Conservation (phyloP, 208 protist genomes). For the Acanthamoeba royreba region DNA sequence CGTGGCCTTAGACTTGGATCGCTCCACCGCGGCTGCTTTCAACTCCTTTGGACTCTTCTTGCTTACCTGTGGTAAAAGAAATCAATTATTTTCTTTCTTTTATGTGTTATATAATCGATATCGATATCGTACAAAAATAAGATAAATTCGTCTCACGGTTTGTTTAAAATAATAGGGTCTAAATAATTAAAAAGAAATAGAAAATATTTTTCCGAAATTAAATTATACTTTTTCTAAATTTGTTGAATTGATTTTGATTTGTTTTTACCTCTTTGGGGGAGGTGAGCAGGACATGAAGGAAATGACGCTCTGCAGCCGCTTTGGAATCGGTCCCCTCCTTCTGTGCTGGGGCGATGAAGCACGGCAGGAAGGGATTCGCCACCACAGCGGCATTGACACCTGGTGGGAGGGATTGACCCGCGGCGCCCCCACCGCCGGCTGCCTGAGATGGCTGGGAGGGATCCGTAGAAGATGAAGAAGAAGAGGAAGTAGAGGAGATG, state of each 20-base stretch:
- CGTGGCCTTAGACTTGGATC: background rate
- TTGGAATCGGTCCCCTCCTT: background rate
- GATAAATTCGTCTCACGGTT: no score
- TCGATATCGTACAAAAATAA: background rate
- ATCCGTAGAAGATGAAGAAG: no score
- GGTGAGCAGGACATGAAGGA: background rate
- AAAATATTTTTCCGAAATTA: background rate
- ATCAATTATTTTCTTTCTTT: no score
- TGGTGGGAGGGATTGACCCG: no score
- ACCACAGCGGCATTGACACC: no score
- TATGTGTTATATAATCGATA: no score
- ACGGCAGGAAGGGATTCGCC: no score
- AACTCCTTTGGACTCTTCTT: background rate
- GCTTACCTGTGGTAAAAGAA: no score
- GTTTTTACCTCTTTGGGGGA: constrained; percentile 48
- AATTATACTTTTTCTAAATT: no score
- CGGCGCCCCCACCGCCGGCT: background rate
- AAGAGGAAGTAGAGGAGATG: background rate
- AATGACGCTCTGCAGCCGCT: background rate
- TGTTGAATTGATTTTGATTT: no score
- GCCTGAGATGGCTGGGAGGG: background rate
- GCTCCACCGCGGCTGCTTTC: background rate
- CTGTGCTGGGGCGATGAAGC: constrained; percentile 11
- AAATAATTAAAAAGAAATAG: background rate
- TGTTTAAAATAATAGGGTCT: background rate